Evolutionary conservation across 108 stramenopile species (phyloP).

Genomic region (Aurantiochytrium sp.): DNA sequence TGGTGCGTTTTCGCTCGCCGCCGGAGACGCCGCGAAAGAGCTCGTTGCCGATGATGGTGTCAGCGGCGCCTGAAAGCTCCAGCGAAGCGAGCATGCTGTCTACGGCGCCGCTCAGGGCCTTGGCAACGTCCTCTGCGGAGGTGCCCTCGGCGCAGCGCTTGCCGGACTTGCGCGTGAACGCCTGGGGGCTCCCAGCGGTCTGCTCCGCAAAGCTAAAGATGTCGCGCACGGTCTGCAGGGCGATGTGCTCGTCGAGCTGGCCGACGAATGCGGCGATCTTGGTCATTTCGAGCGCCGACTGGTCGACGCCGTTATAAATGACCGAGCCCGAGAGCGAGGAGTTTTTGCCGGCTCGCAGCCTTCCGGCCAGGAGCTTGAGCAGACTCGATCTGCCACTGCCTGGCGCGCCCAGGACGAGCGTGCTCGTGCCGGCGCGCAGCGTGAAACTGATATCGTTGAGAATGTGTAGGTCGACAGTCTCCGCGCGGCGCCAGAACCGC

Average conservation of each 20-base stretch:
- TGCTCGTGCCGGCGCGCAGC: constrained; percentile 67
- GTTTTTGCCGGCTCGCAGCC: not conserved
- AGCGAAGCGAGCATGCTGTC: constrained; percentile 49
- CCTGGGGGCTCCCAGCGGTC: not conserved
- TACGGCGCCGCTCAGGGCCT: constrained; percentile 43
- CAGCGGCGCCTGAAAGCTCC: constrained; percentile 44
- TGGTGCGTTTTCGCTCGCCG: constrained; percentile 77
- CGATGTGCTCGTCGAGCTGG: constrained; percentile 9
- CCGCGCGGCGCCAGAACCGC: not conserved
- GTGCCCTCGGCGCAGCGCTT: not conserved
- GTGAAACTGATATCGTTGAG: constrained; percentile 59
- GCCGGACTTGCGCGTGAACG: not conserved
- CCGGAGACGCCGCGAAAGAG: constrained; percentile 73
- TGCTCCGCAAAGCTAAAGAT: not conserved
- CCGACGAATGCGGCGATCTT: not conserved
- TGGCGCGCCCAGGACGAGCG: constrained; percentile 78
- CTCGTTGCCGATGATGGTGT: constrained; percentile 59
- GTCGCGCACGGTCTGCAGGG: constrained; percentile 27
- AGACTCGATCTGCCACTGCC: constrained; percentile 66
- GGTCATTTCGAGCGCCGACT: not conserved
- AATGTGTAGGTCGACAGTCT: constrained; percentile 7
- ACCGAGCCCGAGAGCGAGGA: not conserved
- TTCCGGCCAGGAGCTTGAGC: not conserved
- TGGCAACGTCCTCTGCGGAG: not conserved
- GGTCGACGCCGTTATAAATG: not conserved